Evolutionary conservation across 305 asterid species (phyloP).

Genomic region (Fraxinus angustifolia): DNA sequence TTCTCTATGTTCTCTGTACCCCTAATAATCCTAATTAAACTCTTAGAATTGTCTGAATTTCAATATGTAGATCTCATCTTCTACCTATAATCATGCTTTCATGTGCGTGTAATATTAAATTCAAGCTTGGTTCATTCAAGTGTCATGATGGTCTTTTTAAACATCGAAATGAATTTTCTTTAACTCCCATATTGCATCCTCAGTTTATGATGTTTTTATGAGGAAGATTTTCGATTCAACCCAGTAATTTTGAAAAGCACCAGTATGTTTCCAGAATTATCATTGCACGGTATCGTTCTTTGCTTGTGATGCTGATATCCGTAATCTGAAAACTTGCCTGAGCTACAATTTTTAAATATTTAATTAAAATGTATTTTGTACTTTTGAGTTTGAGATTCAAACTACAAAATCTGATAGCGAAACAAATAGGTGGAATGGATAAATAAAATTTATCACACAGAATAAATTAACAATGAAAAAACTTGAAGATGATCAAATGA

Average conservation of each 20-base stretch:
- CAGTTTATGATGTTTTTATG: not conserved
- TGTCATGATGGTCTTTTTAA: not conserved
- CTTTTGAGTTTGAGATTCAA: not conserved
- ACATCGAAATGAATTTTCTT: not conserved
- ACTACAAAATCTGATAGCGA: not conserved
- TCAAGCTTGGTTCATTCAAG: not conserved
- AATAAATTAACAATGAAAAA: not conserved
- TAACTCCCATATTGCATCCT: not conserved
- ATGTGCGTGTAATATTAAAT: not conserved
- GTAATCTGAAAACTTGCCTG: not conserved
- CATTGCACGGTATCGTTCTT: not conserved
- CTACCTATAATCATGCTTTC: not conserved
- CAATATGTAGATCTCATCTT: not conserved
- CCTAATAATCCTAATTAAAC: not conserved
- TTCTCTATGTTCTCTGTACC: not conserved
- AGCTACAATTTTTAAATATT: not conserved
- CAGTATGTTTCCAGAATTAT: not conserved
- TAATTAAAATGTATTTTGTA: not conserved
- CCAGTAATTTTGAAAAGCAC: not conserved
- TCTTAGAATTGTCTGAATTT: not conserved
- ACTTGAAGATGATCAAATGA: not conserved
- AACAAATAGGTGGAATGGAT: not conserved
- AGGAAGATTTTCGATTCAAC: not conserved
- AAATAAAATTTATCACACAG: not conserved
- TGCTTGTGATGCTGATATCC: not conserved